Evolutionary conservation across 169 alveolate genomes (phyloP).

Genomic region (Eimeria praecox): DNA sequence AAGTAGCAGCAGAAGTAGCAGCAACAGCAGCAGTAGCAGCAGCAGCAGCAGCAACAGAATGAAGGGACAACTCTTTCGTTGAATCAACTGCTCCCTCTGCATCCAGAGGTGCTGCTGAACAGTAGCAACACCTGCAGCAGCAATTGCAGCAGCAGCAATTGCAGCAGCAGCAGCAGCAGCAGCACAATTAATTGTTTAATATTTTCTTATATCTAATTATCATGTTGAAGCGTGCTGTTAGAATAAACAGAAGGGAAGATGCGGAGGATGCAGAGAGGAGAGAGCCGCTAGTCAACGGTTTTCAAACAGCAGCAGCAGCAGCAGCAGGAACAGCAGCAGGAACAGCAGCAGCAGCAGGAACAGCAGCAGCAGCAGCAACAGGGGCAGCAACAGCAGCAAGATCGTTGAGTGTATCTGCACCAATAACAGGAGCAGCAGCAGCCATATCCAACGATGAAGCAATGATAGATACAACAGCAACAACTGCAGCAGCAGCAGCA

Average conservation of each 20-base stretch:
- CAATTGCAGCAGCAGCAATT: background rate
- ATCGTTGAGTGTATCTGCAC: too few relatives aligned
- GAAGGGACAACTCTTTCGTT: background rate
- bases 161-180: background rate
- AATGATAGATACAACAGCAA: too few relatives aligned
- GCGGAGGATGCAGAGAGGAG: background rate
- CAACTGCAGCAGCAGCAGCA: background rate
- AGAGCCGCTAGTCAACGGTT: background rate
- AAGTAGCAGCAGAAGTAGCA: conserved; percentile 23
- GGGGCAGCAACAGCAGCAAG: background rate
- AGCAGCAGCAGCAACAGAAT: conserved; percentile 32
- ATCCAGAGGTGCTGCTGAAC: background rate
- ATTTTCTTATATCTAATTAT: background rate
- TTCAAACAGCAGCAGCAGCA: background rate
- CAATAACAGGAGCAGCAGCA: background rate
- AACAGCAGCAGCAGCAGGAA: conserved; percentile 15
- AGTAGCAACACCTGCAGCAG: conserved; percentile 20
- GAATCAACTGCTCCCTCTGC: conserved; percentile 44
- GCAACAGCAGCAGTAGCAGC: conserved; percentile 44
- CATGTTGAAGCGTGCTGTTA: background rate
- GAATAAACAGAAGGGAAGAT: background rate
- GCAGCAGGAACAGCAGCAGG: conserved; percentile 18
- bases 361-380: background rate
- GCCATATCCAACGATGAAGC: too few relatives aligned
- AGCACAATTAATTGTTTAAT: background rate